A percentile compares a stretch with the other conserved stretches of the same genome.
phyloP scores from a whole-genome alignment of 768 basidiomycete species.

The Cystobasidium tubakii region DNA sequence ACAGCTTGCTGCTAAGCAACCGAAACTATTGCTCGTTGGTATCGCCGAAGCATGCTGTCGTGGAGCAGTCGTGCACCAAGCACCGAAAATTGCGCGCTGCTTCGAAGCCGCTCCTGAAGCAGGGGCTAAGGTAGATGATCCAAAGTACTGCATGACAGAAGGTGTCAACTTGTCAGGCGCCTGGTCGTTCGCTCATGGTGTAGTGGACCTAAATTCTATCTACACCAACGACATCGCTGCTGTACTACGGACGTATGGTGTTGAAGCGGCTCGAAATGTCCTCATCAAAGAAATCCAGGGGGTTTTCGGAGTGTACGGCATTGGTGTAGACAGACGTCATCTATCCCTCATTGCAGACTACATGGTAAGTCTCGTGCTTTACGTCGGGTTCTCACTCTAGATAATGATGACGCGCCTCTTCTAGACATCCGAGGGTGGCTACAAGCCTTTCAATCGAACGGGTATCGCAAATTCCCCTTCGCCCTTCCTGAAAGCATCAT shows the following conservation, averaged over 20 bases:
- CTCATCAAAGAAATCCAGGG: conserved; percentile 85
- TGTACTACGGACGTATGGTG: conserved; percentile 83
- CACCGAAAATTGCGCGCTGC: conserved; percentile 79
- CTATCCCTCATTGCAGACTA: conserved; percentile 96
- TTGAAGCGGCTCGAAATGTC: conserved; percentile 87
- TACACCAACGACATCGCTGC: conserved; percentile 95
- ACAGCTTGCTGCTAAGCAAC: conserved; percentile 79
- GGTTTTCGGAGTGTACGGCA: conserved; percentile 91
- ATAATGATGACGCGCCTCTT: not conserved
- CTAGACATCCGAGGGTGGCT: conserved; percentile 94
- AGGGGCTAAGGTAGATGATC: conserved; percentile 54
- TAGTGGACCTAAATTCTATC: conserved; percentile 69
- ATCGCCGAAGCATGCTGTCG: conserved; percentile 82
- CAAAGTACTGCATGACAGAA: conserved; percentile 62
- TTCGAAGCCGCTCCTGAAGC: conserved; percentile 64
- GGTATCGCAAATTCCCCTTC: conserved; percentile 88
- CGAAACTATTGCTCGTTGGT: conserved; percentile 87
- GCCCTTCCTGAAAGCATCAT: conserved; percentile 94
- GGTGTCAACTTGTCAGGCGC: conserved; percentile 87
- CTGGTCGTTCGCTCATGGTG: conserved; percentile 59
- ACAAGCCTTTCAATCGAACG: conserved; percentile 95
- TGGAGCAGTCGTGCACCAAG: conserved; percentile 78
- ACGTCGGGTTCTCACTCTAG: too few relatives aligned
- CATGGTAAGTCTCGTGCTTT: conserved; percentile 63
- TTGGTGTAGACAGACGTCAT: conserved; percentile 88